Conservation (phyloP, 73 alveolate species). For the Paramecium biaurelia region DNA sequence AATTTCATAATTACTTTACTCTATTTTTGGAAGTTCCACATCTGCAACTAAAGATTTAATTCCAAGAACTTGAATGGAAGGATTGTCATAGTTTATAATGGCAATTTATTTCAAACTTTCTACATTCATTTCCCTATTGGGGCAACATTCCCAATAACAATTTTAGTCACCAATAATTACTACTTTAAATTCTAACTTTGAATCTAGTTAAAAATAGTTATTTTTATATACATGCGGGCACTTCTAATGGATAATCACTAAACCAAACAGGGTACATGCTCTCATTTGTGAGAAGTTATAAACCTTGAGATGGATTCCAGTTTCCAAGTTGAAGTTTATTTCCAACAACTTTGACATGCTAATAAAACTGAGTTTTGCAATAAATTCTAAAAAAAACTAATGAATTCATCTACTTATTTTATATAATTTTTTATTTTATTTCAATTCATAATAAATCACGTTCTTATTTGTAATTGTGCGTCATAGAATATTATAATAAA, state of each 20-base stretch:
- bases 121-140: not conserved
- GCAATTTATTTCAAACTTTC: not conserved
- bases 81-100: not conserved
- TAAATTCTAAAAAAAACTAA: not conserved
- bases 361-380: not conserved
- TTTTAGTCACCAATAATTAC: not conserved
- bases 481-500: not conserved
- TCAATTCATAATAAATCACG: not conserved
- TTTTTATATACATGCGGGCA: not conserved
- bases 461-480: not conserved
- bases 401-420: not conserved
- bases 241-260: not conserved
- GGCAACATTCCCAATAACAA: not conserved
- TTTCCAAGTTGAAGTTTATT: not conserved
- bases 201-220: not conserved
- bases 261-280: not conserved
- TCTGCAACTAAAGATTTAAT: not conserved
- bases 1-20: not conserved
- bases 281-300: not conserved
- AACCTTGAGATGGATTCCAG: not conserved
- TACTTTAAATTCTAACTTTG: not conserved
- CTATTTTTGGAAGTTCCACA: not conserved
- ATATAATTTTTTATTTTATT: not conserved
- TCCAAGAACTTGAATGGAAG: not conserved
- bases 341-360: conserved; percentile 1